Base-by-base conservation (phyloP, 805 yeast species). In the Lipomyces lipofer region DNA sequence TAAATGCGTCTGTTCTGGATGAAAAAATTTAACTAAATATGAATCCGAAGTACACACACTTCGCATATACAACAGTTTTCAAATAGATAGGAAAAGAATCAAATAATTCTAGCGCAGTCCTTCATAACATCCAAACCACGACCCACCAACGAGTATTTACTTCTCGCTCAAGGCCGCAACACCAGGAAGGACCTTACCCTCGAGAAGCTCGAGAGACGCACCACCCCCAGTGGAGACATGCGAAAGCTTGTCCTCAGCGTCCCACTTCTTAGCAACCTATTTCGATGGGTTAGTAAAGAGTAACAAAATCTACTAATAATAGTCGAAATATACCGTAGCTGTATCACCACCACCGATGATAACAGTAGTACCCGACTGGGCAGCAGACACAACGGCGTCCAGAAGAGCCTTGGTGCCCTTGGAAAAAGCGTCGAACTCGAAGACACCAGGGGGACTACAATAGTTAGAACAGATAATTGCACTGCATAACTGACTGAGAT, bases 141-240 rank as follows among this genome's bases (percentile, higher is more conserved):
- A 19, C 40, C 10, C n/a, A n/a, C n/a, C n/a, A n/a, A n/a, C n/a
- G n/a, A n/a, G 27, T 21, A 36, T 13, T 13, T 36, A 70, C 73
- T 88, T 90, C 76, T 81, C 84, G 64, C 96, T 84, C 68, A 91
- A 84, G 77, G 91, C 95, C 70, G 80, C 84, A 67, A 94, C 98
- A 84, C 99, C 99, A 69, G 99, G 99, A 69, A 94, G 83, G 68
- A 81, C 94, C 84, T 94, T 94, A 79, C 99, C 99, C 81, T 94
- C 99, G 73, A 94, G 84, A 73, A 94, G 85, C 79, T 94, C 99
- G 73, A 94, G 83, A 62, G 98, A 92, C 66, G 99, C 99, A 82
- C 99, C 99, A 79, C 99, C 99, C 79, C 99, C 99, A 63, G 99
- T 94, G 66, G 98, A 92, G 66, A 94, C 97, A 77, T 94, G 99